phyloP scores from a whole-genome alignment of 345 rosid genomes.

The Hypericum androsaemum region DNA sequence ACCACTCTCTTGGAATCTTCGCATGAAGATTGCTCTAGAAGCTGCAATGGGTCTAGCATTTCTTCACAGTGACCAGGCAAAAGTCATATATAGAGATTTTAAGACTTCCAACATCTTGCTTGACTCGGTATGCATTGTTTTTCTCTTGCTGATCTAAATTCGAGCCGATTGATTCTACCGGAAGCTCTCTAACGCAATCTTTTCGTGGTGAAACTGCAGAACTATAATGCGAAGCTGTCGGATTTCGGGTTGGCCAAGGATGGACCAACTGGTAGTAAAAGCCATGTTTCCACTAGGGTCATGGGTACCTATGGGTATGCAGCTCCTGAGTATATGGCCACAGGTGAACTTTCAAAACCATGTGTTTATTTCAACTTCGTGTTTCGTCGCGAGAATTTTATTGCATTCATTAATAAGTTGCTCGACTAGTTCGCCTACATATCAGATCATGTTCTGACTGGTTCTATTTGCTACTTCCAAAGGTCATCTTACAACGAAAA shows the following conservation, averaged over 20 bases:
- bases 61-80: not conserved
- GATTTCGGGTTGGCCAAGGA: slow-evolving; percentile 4
- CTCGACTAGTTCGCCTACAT: too few relatives aligned
- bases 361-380: too few relatives aligned
- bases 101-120: slow-evolving; percentile 2
- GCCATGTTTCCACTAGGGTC: not conserved
- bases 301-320: not conserved
- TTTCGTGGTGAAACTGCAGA: not conserved
- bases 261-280: not conserved
- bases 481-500: not conserved
- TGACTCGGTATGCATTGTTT: not conserved
- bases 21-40: not conserved
- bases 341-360: not conserved
- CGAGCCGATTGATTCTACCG: not conserved
- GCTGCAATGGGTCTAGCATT: slow-evolving; percentile 1
- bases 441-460: not conserved
- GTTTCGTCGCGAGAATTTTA: too few relatives aligned
- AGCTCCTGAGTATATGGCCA: not conserved
- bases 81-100: slow-evolving; percentile 1
- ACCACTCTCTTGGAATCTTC: not conserved
- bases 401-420: too few relatives aligned
- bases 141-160: not conserved
- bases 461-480: not conserved
- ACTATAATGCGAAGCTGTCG: not conserved
- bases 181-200: not conserved